phyloP scores from a whole-genome alignment of 2,329 filamentous ascomycete genomes.

The Colletotrichum australisinense region DNA sequence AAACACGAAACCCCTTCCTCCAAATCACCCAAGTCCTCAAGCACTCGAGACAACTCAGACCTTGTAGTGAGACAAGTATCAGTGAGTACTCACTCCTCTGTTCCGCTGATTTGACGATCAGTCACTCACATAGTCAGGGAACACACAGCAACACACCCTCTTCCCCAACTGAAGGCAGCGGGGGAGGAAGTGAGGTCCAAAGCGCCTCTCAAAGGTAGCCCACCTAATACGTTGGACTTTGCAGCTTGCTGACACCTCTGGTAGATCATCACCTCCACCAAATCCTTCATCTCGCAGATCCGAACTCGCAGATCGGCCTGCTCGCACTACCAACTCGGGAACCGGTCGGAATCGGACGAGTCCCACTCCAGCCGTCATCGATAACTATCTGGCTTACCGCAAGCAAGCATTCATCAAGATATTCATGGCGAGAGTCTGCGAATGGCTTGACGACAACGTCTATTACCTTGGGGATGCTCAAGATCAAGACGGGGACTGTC shows the following conservation, averaged over 20 bases:
- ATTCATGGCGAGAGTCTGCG: conserved; percentile 29
- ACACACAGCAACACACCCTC: background rate
- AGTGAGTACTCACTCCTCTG: background rate
- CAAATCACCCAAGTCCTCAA: conserved; percentile 16
- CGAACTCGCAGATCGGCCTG: background rate
- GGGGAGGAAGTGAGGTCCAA: conserved; percentile 7
- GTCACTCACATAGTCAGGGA: background rate
- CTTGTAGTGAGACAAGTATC: conserved; percentile 30
- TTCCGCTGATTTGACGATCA: background rate
- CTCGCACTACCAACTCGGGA: background rate
- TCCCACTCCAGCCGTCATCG: background rate
- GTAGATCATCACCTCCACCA: background rate
- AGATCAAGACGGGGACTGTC: background rate
- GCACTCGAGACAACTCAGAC: conserved; percentile 6
- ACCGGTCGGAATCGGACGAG: background rate
- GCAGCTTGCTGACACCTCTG: background rate
- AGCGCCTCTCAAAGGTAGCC: background rate
- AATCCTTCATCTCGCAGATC: background rate
- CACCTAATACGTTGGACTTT: background rate
- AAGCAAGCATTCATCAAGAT: conserved; percentile 12
- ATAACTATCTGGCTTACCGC: conserved; percentile 13
- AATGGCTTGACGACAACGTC: conserved; percentile 23
- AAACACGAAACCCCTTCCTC: conserved; percentile 12
- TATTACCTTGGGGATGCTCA: conserved; percentile 7
- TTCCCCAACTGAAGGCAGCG: background rate